Percentiles rank a stretch among this genome's conserved stretches.
Conservation (phyloP, 169 alveolate genomes). For the Plasmodium berghei region DNA sequence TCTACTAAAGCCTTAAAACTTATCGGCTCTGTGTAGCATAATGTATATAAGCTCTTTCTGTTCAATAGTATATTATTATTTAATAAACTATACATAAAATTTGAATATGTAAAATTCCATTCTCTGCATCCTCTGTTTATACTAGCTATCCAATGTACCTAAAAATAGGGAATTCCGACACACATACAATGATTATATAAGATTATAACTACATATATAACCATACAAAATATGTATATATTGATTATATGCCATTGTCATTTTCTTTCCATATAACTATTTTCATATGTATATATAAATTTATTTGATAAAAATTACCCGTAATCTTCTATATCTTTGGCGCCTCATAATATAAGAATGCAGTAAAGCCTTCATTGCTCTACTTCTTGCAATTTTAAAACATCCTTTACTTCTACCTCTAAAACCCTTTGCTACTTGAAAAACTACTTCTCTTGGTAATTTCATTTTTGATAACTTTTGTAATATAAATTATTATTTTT, state of each 20-base stretch:
- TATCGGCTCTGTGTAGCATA: slow-evolving; percentile 84
- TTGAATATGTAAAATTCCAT: slow-evolving; percentile 84
- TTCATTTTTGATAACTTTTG: slow-evolving; percentile 74
- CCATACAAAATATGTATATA: background rate
- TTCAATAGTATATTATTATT: slow-evolving; percentile 78
- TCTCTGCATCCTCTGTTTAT: slow-evolving; percentile 85
- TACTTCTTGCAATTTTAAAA: slow-evolving; percentile 82
- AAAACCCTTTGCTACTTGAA: slow-evolving; percentile 86
- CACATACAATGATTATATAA: slow-evolving; percentile 29
- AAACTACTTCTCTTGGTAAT: slow-evolving; percentile 84
- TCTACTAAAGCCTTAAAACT: slow-evolving; percentile 84
- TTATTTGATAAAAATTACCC: slow-evolving; percentile 27
- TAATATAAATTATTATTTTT: too few species aligned
- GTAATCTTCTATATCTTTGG: slow-evolving; percentile 62
- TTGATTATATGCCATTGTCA: too few species aligned
- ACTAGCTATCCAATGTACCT: slow-evolving; percentile 87
- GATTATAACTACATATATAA: slow-evolving; percentile 71
- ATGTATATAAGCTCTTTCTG: slow-evolving; percentile 81
- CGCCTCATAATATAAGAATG: slow-evolving; percentile 81
- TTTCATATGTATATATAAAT: slow-evolving; percentile 18
- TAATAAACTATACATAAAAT: slow-evolving; percentile 80
- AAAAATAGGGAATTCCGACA: background rate
- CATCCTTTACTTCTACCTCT: slow-evolving; percentile 87
- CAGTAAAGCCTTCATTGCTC: slow-evolving; percentile 85
- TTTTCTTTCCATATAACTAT: background rate